These are phyloP conservation scores for Monsonia emarginata DNA, from an alignment of 441 rosid species.

Conservation along the genomic window DNA sequence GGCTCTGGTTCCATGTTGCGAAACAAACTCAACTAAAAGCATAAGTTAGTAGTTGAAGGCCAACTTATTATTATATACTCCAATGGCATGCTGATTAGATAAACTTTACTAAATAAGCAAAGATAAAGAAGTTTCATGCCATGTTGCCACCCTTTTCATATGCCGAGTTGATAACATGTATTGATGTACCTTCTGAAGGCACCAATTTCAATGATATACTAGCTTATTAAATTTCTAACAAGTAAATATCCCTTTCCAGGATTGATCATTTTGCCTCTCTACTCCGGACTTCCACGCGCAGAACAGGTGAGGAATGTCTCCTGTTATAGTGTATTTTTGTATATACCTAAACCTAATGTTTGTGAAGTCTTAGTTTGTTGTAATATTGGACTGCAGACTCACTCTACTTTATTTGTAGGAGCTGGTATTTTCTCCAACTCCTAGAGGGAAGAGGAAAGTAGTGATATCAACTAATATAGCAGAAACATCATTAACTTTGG, in stretches of 20 bases:
- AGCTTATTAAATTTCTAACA: background rate
- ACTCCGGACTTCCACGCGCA: conserved; percentile 74
- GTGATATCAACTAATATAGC: conserved; percentile 87
- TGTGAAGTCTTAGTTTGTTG: conserved; percentile 10
- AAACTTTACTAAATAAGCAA: background rate
- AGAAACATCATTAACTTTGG: conserved; percentile 87
- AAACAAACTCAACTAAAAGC: too few relatives aligned
- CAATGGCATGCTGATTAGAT: background rate
- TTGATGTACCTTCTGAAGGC: background rate
- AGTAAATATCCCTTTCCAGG: conserved; percentile 45
- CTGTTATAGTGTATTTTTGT: conserved; percentile 6
- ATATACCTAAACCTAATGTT: conserved; percentile 7
- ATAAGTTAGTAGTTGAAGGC: too few relatives aligned
- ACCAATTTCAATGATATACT: background rate
- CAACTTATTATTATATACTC: too few relatives aligned
- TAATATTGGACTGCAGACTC: conserved; percentile 11
- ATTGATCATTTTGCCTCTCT: conserved; percentile 64
- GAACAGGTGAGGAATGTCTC: conserved; percentile 50
- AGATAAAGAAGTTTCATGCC: background rate
- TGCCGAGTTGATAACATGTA: background rate
- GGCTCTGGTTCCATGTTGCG: too few relatives aligned
- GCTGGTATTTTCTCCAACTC: conserved; percentile 72
- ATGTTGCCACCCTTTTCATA: background rate
- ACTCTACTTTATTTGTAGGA: conserved; percentile 37
- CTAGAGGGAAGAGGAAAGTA: conserved; percentile 85